Conservation (phyloP, 768 basidiomycete species). For the Russula olivacea region DNA sequence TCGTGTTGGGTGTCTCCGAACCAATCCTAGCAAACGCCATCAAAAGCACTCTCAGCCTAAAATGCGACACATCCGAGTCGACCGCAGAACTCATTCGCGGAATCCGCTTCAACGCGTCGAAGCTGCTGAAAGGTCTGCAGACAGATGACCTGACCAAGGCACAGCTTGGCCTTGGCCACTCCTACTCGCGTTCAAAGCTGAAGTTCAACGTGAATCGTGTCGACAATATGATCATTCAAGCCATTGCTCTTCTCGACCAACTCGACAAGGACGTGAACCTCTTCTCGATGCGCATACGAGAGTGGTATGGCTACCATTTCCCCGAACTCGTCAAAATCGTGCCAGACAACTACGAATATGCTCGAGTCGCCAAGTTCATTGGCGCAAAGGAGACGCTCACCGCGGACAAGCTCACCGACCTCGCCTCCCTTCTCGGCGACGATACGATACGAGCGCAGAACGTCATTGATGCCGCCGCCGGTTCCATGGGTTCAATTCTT, state of each 20-base stretch:
- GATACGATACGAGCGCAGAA: conserved; percentile 85
- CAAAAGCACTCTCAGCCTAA: conserved; percentile 60
- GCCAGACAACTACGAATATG: conserved; percentile 92
- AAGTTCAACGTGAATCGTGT: conserved; percentile 96
- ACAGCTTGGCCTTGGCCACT: conserved; percentile 95
- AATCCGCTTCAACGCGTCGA: conserved; percentile 84
- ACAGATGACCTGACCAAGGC: conserved; percentile 85
- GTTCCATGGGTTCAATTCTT: conserved; percentile 91
- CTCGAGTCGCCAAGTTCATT: conserved; percentile 76
- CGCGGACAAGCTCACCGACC: conserved; percentile 74
- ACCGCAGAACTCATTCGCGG: conserved; percentile 86
- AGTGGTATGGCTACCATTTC: conserved; percentile 99
- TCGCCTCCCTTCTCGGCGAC: conserved; percentile 76
- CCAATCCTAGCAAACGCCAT: conserved; percentile 68
- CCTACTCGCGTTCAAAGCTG: conserved; percentile 94
- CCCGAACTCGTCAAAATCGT: conserved; percentile 93
- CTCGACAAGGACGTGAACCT: conserved; percentile 99
- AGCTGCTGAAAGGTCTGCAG: conserved; percentile 84
- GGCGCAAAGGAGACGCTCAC: conserved; percentile 79
- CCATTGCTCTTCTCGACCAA: conserved; percentile 95
- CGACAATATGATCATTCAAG: conserved; percentile 99
- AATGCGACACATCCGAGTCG: conserved; percentile 77
- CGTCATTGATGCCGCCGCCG: conserved; percentile 87
- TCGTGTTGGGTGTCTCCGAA: conserved; percentile 79
- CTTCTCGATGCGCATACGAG: conserved; percentile 95